These are phyloP conservation scores for Cocos nucifera DNA, from an alignment of 176 grass and related monocot species.

Conservation along the genomic window DNA sequence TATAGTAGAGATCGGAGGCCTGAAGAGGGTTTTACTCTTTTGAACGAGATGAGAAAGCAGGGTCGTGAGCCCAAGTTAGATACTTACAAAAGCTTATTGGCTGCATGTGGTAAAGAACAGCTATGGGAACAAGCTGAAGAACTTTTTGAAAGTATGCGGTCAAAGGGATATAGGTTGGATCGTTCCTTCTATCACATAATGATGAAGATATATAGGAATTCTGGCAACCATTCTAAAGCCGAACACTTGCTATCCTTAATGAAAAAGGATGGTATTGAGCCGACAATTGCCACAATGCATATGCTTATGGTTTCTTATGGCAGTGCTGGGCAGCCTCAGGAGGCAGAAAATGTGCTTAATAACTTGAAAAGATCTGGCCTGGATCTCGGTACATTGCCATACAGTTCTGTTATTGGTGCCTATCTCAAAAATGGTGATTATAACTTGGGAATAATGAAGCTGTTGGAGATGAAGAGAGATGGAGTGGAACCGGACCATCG, in stretches of 20 bases:
- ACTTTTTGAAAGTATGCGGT: conserved; percentile 61
- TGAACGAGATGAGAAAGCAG: conserved; percentile 71
- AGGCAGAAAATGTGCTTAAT: conserved; percentile 82
- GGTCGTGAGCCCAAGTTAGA: conserved; percentile 60
- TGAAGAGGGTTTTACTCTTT: conserved; percentile 71
- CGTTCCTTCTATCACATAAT: conserved; percentile 80
- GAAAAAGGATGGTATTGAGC: conserved; percentile 69
- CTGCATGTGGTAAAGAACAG: conserved; percentile 63
- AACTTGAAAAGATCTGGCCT: conserved; percentile 59
- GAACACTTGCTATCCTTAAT: conserved; percentile 66
- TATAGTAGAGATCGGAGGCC: conserved; percentile 72
- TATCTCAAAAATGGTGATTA: conserved; percentile 88
- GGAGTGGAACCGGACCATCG: conserved; percentile 80
- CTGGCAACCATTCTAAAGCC: conserved; percentile 64
- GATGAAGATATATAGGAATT: conserved; percentile 90
- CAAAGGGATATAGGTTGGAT: conserved; percentile 58
- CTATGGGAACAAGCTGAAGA: conserved; percentile 78
- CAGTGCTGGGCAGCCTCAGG: conserved; percentile 46
- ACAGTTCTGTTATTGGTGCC: conserved; percentile 75
- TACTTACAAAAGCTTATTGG: conserved; percentile 89
- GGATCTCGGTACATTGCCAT: conserved; percentile 67
- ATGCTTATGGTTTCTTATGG: conserved; percentile 93
- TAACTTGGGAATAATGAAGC: conserved; percentile 50
- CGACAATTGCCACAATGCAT: conserved; percentile 84
- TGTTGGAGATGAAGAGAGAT: conserved; percentile 67